phyloP scores from a whole-genome alignment of 169 alveolate genomes.

The Plasmodium falciparum region DNA sequence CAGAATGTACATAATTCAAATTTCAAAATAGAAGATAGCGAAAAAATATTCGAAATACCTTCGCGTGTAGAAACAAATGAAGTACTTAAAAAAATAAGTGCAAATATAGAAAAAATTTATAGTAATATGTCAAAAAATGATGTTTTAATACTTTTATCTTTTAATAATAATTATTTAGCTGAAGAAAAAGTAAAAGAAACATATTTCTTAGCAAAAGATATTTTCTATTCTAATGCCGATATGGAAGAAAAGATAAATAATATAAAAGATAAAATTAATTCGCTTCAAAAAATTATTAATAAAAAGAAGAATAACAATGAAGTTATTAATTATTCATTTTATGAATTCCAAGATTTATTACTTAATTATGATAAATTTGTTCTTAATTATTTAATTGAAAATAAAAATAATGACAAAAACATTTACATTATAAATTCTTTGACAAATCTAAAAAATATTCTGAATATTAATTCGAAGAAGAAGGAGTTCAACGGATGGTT shows the following conservation, averaged over 20 bases:
- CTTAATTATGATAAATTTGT: constrained; percentile 28
- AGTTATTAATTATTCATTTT: neutral
- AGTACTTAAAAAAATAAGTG: constrained; percentile 36
- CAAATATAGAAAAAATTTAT: constrained; percentile 51
- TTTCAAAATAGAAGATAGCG: constrained; percentile 41
- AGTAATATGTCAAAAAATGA: constrained; percentile 38
- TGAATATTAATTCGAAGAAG: constrained; percentile 9
- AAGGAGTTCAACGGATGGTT: constrained; percentile 64
- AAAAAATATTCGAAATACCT: constrained; percentile 38
- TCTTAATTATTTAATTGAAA: constrained; percentile 31
- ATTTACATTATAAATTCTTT: constrained; percentile 44
- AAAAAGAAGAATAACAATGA: constrained; percentile 23
- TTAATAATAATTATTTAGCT: constrained; percentile 59
- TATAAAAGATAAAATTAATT: constrained; percentile 23
- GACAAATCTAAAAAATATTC: constrained; percentile 27
- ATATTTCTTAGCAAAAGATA: constrained; percentile 43
- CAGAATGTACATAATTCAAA: constrained; percentile 18
- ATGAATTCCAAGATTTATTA: constrained; percentile 25
- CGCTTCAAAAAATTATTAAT: constrained; percentile 17
- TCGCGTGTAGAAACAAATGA: constrained; percentile 61
- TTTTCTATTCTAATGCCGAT: constrained; percentile 30
- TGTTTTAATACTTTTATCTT: constrained; percentile 45
- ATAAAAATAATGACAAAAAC: constrained; percentile 35
- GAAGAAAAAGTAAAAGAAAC: constrained; percentile 67
- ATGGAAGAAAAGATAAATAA: constrained; percentile 28